Base-by-base conservation (phyloP, 2,329 filamentous ascomycete genomes). In the Sporothrix pallida region DNA sequence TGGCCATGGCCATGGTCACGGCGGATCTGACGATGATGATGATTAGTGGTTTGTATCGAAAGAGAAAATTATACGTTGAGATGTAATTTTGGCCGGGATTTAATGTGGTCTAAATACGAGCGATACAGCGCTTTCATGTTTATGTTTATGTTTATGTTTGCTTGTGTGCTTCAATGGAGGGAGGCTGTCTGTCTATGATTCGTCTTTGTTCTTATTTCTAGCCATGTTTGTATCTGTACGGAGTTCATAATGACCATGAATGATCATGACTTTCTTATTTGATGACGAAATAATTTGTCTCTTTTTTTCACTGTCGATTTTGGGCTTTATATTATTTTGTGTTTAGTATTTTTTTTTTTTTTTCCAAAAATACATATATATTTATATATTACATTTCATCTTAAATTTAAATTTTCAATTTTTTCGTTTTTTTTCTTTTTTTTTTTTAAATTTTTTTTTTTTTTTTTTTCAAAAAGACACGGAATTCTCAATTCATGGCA, bases 1-100 rank as follows among this genome's bases (percentile, higher is more conserved):
- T 8, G 56, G 26, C 26, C 58, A 62, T 44, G 60, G 58, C 15
- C 31, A 62, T 9, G 62, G 44, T 3, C 63, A 68, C 50, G 65
- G 65, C 8, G 65, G 65, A 3, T 67, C 63, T 13, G 63, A 68
- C 17, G 26, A 69, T 12, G 67, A 69, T 23, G 65, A 68, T 9
- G 12, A 68, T 15, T 17, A 63, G 17, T 67, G n/a, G 20, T 26
- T 10, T 10, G 37, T 31, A 2, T 62, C 2, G n/a, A 17, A 23
- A 10, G 2, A 6, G 15, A 17, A 52, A 17, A 6, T 13, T 1
- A 6, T 37, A 1, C 48, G 26, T 37, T 17, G 56, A 9, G 56
- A 31, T 60, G 56, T 31, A 60, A 37, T 60, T 37, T 8, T 37
- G 56, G 6, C 26, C 2, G 26, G 13, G 56, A 26, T 60, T 31